A percentile compares a stretch with the other conserved stretches of the same genome.
Evolutionary conservation across 176 grass and related monocot species (phyloP).

Genomic region (Juncus inflexus): DNA sequence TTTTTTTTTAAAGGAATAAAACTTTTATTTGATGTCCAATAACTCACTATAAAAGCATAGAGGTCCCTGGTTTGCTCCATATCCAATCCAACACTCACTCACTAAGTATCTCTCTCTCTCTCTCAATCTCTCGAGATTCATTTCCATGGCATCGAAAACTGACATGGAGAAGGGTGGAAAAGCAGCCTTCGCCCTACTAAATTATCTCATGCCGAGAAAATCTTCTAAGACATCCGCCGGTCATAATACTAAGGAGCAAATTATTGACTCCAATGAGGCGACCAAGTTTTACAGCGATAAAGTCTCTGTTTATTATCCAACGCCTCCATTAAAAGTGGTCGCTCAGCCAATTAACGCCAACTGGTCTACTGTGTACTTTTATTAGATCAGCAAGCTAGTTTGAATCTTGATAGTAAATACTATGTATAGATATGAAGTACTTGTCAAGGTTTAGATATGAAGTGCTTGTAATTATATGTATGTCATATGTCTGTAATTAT

Average conservation of each 20-base stretch:
- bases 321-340: neutral
- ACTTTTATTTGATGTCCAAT: no score
- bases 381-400: constrained; percentile 2
- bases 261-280: constrained; percentile 5
- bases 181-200: neutral
- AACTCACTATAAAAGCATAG: constrained; percentile 22
- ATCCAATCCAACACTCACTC: no score
- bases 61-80: neutral
- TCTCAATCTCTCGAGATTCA: constrained; percentile 3
- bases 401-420: no score
- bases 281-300: neutral
- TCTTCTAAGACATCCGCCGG: neutral
- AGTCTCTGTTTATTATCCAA: neutral
- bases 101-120: neutral
- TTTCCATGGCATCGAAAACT: neutral
- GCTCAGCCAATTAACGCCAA: no score
- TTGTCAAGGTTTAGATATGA: neutral
- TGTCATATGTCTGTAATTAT: no score
- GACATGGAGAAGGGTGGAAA: neutral
- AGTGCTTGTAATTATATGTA: neutral
- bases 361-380: constrained; percentile 15
- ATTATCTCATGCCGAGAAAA: constrained; percentile 14
- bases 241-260: neutral
- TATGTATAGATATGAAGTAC: no score
- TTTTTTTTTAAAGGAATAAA: no score